phyloP scores from a whole-genome alignment of 2,329 filamentous ascomycete species.

The Malbranchea cinnamomea region DNA sequence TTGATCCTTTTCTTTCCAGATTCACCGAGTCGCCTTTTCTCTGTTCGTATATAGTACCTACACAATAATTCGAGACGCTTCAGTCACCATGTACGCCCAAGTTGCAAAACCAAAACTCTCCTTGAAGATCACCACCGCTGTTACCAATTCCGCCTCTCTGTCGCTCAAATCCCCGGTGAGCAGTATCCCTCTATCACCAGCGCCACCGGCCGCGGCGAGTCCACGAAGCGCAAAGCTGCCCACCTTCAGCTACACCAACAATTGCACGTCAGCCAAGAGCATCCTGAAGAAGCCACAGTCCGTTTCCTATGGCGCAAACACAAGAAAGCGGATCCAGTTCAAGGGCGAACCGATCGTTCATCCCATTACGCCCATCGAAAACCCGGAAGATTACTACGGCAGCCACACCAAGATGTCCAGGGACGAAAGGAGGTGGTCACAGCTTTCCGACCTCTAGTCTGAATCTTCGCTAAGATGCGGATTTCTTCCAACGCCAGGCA shows the following conservation, averaged over 20 bases:
- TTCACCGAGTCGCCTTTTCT: neutral
- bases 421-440: conserved; percentile 32
- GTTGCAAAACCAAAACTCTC: conserved; percentile 32
- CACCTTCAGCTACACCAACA: conserved; percentile 29
- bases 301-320: conserved; percentile 8
- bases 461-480: too few species aligned
- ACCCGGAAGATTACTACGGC: conserved; percentile 34
- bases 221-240: conserved; percentile 25
- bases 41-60: neutral
- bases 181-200: conserved; percentile 14
- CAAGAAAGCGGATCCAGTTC: conserved; percentile 29
- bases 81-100: conserved; percentile 26
- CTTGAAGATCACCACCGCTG: conserved; percentile 27
- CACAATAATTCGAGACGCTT: too few species aligned
- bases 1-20: neutral
- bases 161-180: conserved; percentile 30
- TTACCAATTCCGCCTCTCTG: conserved; percentile 21
- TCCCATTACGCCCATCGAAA: conserved; percentile 34
- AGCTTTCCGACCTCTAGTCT: too few species aligned
- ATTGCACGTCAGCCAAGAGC: conserved; percentile 30
- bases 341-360: conserved; percentile 29
- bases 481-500: too few species aligned
- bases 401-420: conserved; percentile 30
- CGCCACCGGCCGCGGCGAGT: conserved; percentile 30
- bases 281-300: conserved; percentile 31